Evolutionary conservation across 208 protist species (phyloP), one percentile per base, ranked within the genome.

Genomic region (Phytomonas serpens): DNA sequence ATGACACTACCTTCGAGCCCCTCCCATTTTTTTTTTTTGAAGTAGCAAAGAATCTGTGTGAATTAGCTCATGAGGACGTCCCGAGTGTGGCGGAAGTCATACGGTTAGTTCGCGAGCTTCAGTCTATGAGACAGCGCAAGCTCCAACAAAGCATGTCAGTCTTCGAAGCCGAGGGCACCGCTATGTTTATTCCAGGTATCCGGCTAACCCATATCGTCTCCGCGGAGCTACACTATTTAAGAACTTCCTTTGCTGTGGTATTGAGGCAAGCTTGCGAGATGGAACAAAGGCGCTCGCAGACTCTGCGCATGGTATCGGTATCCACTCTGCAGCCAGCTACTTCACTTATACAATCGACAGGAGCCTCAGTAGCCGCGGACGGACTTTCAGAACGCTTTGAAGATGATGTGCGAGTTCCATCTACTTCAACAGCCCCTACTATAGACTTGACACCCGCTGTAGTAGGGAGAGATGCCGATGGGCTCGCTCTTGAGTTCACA

Each of bases 11-110:
- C n/a, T 96, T 96, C 72, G 83, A 90, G 69, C 72, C 79, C 6
- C 70, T 96, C 30, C 91, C 88, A 10, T 96, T 94, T 64, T 93
- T 92, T 77, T 96, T 96, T 73, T 96, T 90, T 70, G 91, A 96
- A 67, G 72, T 93, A 10, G 87, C 86, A 0, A 93, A 94, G 72
- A 73, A 71, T 73, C 37, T 73, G 42, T 65, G 71, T 31, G 77
- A 79, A 37, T 64, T 61, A 42, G 62, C 67, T 27, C 70, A 75
- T n/a, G 82, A 87, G 61, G 80, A 88, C 65, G 74, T 93, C 23
- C 85, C 89, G 1, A 75, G 81, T 33, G 82, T 83, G 0, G 81
- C 82, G 4, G 86, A 95, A 71, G 87, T 92, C 16, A 66, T 92
- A 40, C 91, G 91, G 4, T 79, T 94, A 13, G 86, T 93, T 13